phyloP scores from a whole-genome alignment of 139 green algal species.

The Raphidocelis subcapitata region DNA sequence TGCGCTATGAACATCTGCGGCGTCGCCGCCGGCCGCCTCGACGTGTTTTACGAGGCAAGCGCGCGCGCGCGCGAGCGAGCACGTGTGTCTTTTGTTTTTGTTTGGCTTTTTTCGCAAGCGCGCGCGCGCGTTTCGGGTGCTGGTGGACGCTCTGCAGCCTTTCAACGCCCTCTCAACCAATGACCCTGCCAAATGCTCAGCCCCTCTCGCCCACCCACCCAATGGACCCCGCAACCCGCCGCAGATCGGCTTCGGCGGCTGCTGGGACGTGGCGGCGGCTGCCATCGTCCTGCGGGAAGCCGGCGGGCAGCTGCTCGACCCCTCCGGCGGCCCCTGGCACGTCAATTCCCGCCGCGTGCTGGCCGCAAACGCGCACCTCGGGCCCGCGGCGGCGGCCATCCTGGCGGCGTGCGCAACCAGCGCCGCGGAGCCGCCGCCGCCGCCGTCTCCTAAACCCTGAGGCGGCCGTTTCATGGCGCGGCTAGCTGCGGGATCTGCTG shows the following conservation, averaged over 20 bases:
- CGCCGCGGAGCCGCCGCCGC: conserved; percentile 23
- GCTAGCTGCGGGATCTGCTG: too few species aligned
- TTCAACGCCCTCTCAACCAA: too few species aligned
- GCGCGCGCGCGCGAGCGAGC: too few species aligned
- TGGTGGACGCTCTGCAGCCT: too few species aligned
- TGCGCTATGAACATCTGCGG: conserved; percentile 87
- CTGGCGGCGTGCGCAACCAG: conserved; percentile 39
- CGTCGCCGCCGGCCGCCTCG: conserved; percentile 82
- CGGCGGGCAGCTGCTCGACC: conserved; percentile 82
- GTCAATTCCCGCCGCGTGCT: conserved; percentile 82
- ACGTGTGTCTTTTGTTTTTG: too few species aligned
- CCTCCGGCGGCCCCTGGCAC: conserved; percentile 68
- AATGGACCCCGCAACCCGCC: conserved; percentile 8
- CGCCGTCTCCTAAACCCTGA: too few species aligned
- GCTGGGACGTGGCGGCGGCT: conserved; percentile 74
- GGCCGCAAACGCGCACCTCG: conserved; percentile 57
- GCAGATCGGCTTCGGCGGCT: conserved; percentile 89
- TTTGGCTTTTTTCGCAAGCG: too few species aligned
- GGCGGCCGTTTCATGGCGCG: too few species aligned
- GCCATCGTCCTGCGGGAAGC: conserved; percentile 53
- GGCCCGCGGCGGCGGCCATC: conserved; percentile 32
- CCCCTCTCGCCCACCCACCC: too few species aligned
- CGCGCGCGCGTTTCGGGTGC: too few species aligned
- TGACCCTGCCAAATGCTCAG: too few species aligned
- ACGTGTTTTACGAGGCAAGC: conserved; percentile 94